Evolutionary conservation across 2,329 filamentous ascomycete genomes (phyloP).

Genomic region (Pyrenochaeta sp.): DNA sequence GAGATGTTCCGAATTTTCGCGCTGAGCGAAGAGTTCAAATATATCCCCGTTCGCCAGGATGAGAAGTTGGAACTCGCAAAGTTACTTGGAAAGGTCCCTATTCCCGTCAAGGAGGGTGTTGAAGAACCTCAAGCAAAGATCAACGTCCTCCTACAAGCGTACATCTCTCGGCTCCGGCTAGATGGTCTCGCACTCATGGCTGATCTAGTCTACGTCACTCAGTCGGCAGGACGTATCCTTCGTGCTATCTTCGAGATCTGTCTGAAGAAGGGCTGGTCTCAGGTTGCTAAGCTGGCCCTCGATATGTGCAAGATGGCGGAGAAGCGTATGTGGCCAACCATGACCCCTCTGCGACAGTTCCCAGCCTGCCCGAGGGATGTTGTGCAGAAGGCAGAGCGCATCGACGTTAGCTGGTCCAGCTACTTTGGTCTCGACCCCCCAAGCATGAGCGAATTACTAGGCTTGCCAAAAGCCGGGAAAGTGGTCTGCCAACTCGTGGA

Average conservation of each 20-base stretch:
- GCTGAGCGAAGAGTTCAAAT: conserved; percentile 97
- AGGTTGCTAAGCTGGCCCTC: conserved; percentile 88
- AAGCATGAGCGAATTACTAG: conserved; percentile 92
- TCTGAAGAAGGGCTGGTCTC: conserved; percentile 95
- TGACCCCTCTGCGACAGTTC: conserved; percentile 95
- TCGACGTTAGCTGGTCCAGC: conserved; percentile 89
- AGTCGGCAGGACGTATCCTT: conserved; percentile 94
- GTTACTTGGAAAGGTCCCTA: conserved; percentile 85
- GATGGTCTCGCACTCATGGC: conserved; percentile 96
- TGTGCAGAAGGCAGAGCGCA: conserved; percentile 89
- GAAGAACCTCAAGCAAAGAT: conserved; percentile 98
- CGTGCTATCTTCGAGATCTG: conserved; percentile 96
- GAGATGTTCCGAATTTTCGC: conserved; percentile 97
- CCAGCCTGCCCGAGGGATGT: conserved; percentile 79
- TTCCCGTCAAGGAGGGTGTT: conserved; percentile 96
- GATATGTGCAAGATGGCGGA: conserved; percentile 99
- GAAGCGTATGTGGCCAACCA: conserved; percentile 99
- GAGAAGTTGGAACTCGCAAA: conserved; percentile 97
- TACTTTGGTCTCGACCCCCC: conserved; percentile 98
- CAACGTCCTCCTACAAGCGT: conserved; percentile 95
- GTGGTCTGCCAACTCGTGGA: conserved; percentile 85
- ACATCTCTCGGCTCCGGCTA: conserved; percentile 91
- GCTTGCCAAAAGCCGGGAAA: conserved; percentile 86
- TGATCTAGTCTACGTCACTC: conserved; percentile 97
- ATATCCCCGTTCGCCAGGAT: conserved; percentile 95